These are phyloP conservation scores for Multifurca ochricompacta DNA, from an alignment of 768 basidiomycete genomes.

Conservation along the genomic window DNA sequence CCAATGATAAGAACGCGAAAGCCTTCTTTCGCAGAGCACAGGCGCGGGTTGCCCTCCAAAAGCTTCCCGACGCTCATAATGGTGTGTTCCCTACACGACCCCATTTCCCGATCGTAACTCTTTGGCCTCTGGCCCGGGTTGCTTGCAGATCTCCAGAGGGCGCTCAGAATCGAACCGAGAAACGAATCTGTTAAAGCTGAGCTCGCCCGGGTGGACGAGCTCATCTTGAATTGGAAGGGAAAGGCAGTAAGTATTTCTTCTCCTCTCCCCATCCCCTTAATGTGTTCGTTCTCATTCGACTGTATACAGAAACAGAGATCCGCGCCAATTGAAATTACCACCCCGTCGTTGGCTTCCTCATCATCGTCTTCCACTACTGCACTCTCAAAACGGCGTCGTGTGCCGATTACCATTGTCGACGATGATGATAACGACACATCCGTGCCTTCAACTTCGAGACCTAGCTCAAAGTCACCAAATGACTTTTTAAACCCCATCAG, in stretches of 20 bases:
- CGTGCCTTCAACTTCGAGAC: slow-evolving; percentile 6
- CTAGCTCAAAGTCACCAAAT: not conserved
- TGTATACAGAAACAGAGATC: slow-evolving; percentile 24
- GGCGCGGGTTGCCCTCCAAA: slow-evolving; percentile 51
- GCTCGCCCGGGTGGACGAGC: slow-evolving; percentile 40
- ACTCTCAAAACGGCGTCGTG: slow-evolving; percentile 39
- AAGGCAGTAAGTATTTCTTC: slow-evolving; percentile 20
- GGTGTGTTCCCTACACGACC: slow-evolving; percentile 36
- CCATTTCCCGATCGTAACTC: slow-evolving; percentile 2
- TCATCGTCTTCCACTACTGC: not conserved
- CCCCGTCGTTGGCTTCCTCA: not conserved
- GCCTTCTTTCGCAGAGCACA: slow-evolving; percentile 74
- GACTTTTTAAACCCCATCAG: slow-evolving; percentile 19
- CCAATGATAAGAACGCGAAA: slow-evolving; percentile 56
- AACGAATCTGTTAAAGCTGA: slow-evolving; percentile 61
- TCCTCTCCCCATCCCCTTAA: not conserved
- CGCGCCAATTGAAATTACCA: slow-evolving; percentile 22
- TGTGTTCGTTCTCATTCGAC: not conserved
- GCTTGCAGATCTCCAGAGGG: slow-evolving; percentile 49
- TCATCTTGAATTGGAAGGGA: slow-evolving; percentile 32
- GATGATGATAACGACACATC: slow-evolving; percentile 31
- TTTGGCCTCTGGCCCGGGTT: not conserved
- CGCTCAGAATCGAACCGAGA: slow-evolving; percentile 52
- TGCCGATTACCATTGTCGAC: slow-evolving; percentile 59
- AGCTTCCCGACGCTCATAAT: slow-evolving; percentile 47